Evolutionary conservation across 305 asterid species (phyloP).

Genomic region (Solanum hybrid): DNA sequence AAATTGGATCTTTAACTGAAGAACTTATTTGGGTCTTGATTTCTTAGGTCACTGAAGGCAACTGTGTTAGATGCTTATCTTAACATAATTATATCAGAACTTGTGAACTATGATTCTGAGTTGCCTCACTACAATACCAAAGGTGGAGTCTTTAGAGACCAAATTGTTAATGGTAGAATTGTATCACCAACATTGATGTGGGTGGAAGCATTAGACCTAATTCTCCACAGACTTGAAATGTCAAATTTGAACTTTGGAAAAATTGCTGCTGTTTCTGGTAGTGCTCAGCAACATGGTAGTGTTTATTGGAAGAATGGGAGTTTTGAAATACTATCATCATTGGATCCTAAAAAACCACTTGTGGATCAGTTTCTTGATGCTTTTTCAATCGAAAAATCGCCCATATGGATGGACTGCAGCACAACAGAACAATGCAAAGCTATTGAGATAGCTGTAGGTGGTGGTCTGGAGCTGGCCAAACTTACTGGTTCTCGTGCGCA

Average conservation of each 20-base stretch:
- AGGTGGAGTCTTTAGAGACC: slow-evolving; percentile 65
- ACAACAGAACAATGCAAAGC: slow-evolving; percentile 59
- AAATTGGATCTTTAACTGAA: slow-evolving; percentile 8
- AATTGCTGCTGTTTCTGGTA: slow-evolving; percentile 59
- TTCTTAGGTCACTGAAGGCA: slow-evolving; percentile 65
- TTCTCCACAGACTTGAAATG: slow-evolving; percentile 38
- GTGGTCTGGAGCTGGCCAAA: slow-evolving; percentile 55
- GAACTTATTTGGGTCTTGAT: neutral
- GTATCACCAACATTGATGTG: slow-evolving; percentile 75
- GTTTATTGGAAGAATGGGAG: slow-evolving; percentile 68
- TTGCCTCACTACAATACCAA: slow-evolving; percentile 58
- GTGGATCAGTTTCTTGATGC: slow-evolving; percentile 45
- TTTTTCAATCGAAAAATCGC: slow-evolving; percentile 59
- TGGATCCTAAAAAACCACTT: slow-evolving; percentile 40
- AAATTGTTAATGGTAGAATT: slow-evolving; percentile 42
- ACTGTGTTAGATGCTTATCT: slow-evolving; percentile 56
- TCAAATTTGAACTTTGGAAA: slow-evolving; percentile 42
- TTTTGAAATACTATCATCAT: slow-evolving; percentile 25
- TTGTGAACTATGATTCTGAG: slow-evolving; percentile 57
- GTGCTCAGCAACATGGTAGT: slow-evolving; percentile 86
- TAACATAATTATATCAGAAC: slow-evolving; percentile 35
- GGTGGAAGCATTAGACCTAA: slow-evolving; percentile 72
- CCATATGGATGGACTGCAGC: slow-evolving; percentile 82
- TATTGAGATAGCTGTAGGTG: slow-evolving; percentile 61
- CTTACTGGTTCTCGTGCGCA: slow-evolving; percentile 67